Percentiles rank a stretch among this genome's conserved stretches.
These are phyloP conservation scores for Hanseniaspora vineae DNA, from an alignment of 805 yeast genomes.

Conservation along the genomic window DNA sequence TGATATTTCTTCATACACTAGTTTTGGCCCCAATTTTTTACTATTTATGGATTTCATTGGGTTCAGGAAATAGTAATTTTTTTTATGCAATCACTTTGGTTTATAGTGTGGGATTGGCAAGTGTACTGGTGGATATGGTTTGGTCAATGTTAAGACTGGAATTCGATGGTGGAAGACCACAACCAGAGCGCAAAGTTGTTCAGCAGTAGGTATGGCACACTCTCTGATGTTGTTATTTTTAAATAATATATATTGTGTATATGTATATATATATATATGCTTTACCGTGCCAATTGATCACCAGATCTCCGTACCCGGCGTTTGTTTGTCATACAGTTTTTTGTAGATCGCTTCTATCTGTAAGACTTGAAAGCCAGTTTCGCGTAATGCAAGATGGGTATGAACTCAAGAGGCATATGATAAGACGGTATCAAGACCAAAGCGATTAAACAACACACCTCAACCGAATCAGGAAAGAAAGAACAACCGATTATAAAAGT, in stretches of 20 bases:
- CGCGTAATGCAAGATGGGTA: too few relatives aligned
- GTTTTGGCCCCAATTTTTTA: slow-evolving; percentile 79
- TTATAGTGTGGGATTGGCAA: slow-evolving; percentile 55
- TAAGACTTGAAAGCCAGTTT: too few relatives aligned
- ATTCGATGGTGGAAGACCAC: slow-evolving; percentile 32
- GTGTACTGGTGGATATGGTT: slow-evolving; percentile 58
- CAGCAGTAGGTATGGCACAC: too few relatives aligned
- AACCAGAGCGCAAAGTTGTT: too few relatives aligned
- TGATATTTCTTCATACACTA: slow-evolving; percentile 42
- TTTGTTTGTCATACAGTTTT: too few relatives aligned
- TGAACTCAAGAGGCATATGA: too few relatives aligned
- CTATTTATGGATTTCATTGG: slow-evolving; percentile 86
- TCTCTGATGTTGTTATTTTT: too few relatives aligned
- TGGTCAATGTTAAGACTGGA: slow-evolving; percentile 72
- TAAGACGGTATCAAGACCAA: too few relatives aligned
- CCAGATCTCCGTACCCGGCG: not conserved
- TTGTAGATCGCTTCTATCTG: too few relatives aligned
- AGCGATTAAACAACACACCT: not conserved
- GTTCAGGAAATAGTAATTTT: slow-evolving; percentile 92
- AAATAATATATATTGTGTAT: too few relatives aligned
- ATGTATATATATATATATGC: too few relatives aligned
- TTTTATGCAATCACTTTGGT: slow-evolving; percentile 88
- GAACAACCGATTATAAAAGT: too few relatives aligned
- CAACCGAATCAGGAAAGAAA: not conserved
- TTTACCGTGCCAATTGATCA: not conserved